phyloP scores from a whole-genome alignment of 2,329 filamentous ascomycete genomes.

The Monilinia fructicola region DNA sequence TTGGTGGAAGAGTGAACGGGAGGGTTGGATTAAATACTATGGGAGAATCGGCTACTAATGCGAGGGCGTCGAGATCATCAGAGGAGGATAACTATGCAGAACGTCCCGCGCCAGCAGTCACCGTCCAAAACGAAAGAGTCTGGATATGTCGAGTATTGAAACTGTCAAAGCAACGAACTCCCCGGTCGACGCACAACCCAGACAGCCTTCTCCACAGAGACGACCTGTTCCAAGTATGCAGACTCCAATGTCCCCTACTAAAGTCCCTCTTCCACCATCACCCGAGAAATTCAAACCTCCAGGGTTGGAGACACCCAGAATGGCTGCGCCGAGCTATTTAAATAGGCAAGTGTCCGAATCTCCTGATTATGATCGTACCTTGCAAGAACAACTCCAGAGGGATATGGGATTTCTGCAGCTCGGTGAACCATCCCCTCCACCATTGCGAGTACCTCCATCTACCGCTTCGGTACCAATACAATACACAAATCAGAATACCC shows the following conservation, averaged over 20 bases:
- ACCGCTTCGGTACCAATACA: conserved; percentile 29
- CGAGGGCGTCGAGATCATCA: conserved; percentile 57
- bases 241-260: conserved; percentile 52
- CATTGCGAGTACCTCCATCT: conserved; percentile 25
- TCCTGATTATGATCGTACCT: conserved; percentile 58
- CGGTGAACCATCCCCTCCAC: conserved; percentile 36
- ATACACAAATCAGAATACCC: conserved; percentile 31
- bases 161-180: conserved; percentile 54
- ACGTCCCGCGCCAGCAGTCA: conserved; percentile 50
- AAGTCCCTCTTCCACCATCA: conserved; percentile 60
- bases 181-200: conserved; percentile 49
- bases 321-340: conserved; percentile 48
- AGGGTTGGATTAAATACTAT: conserved; percentile 66
- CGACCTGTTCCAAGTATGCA: conserved; percentile 49
- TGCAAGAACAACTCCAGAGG: conserved; percentile 63
- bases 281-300: conserved; percentile 49
- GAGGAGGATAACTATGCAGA: conserved; percentile 56
- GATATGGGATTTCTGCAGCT: conserved; percentile 61
- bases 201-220: conserved; percentile 61
- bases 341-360: conserved; percentile 49
- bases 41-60: conserved; percentile 80
- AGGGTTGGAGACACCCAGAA: conserved; percentile 50
- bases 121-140: conserved; percentile 52
- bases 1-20: conserved; percentile 62
- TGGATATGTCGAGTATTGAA: conserved; percentile 44